Conservation (phyloP, 805 yeast genomes). For the Lachancea quebecensis region DNA sequence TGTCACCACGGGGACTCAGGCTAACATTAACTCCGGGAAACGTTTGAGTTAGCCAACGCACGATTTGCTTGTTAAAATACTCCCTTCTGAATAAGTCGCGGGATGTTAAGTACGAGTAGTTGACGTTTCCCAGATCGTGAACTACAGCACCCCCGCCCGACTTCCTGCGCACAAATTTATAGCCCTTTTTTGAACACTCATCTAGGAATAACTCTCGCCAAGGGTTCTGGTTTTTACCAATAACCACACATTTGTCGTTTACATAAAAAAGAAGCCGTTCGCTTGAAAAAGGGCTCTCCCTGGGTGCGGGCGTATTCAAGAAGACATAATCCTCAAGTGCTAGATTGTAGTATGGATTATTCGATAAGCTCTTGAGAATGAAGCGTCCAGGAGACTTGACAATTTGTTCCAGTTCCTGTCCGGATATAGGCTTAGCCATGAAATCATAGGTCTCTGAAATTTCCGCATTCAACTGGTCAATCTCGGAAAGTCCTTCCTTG, state of each 20-base stretch:
- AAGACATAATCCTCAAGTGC: constrained; percentile 80
- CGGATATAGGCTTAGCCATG: constrained; percentile 9
- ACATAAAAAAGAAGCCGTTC: constrained; percentile 64
- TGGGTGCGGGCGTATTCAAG: constrained; percentile 45
- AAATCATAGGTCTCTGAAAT: constrained; percentile 26
- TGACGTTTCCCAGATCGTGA: constrained; percentile 84
- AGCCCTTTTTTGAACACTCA: constrained; percentile 39
- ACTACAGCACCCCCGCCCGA: constrained; percentile 98
- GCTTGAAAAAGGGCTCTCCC: constrained; percentile 22
- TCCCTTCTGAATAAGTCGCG: constrained; percentile 57
- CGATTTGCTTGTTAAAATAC: constrained; percentile 45
- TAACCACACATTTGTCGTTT: constrained; percentile 80
- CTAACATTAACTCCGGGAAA: constrained; percentile 26
- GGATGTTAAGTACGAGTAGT: constrained; percentile 73
- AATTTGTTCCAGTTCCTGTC: constrained; percentile 17
- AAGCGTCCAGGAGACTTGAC: constrained; percentile 45
- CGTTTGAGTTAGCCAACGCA: constrained; percentile 25
- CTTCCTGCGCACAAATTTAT: constrained; percentile 69
- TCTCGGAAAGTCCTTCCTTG: constrained; percentile 15
- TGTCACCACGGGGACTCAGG: constrained; percentile 77
- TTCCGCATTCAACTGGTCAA: constrained; percentile 33
- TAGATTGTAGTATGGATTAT: constrained; percentile 67
- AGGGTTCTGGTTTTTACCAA: constrained; percentile 95
- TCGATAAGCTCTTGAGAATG: constrained; percentile 42
- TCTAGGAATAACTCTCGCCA: constrained; percentile 77